Percentiles rank a stretch among this genome's conserved stretches.
These are phyloP conservation scores for Aspergillus steynii DNA, from an alignment of 495 filamentous ascomycete genomes.

Conservation along the genomic window DNA sequence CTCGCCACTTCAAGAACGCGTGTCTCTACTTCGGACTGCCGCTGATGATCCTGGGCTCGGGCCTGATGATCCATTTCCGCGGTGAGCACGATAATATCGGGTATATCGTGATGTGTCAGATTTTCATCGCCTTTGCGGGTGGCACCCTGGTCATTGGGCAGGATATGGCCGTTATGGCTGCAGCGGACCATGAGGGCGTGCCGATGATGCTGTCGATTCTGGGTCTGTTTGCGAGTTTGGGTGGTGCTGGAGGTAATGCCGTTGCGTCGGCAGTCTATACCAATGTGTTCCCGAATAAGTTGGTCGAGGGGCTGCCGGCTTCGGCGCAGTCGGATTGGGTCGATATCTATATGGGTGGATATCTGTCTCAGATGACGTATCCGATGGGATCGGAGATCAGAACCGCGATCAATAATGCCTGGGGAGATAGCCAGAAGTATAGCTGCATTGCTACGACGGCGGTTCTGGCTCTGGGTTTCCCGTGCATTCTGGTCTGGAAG, in stretches of 20 bases:
- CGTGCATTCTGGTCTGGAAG: conserved; percentile 43
- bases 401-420: conserved; percentile 57
- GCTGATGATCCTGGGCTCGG: conserved; percentile 60
- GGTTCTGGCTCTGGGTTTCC: conserved; percentile 37
- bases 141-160: conserved; percentile 65
- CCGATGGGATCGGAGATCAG: conserved; percentile 50
- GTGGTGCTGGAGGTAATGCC: conserved; percentile 67
- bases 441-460: conserved; percentile 56
- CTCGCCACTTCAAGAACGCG: conserved; percentile 56
- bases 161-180: conserved; percentile 76
- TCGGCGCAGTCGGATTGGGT: conserved; percentile 47
- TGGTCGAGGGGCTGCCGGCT: conserved; percentile 44
- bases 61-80: conserved; percentile 70
- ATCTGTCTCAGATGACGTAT: conserved; percentile 53
- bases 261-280: conserved; percentile 71
- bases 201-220: conserved; percentile 71
- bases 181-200: conserved; percentile 59
- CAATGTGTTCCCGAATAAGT: conserved; percentile 57
- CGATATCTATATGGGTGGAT: conserved; percentile 47
- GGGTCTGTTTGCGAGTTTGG: conserved; percentile 64
- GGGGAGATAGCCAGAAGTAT: conserved; percentile 58
- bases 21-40: conserved; percentile 64
- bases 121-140: conserved; percentile 73
- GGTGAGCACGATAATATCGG: conserved; percentile 60
- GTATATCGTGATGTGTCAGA: conserved; percentile 75